Evolutionary conservation across 805 yeast species (phyloP), one percentile per base, ranked within the genome.

Genomic region (Yarrowia phangngaensis): DNA sequence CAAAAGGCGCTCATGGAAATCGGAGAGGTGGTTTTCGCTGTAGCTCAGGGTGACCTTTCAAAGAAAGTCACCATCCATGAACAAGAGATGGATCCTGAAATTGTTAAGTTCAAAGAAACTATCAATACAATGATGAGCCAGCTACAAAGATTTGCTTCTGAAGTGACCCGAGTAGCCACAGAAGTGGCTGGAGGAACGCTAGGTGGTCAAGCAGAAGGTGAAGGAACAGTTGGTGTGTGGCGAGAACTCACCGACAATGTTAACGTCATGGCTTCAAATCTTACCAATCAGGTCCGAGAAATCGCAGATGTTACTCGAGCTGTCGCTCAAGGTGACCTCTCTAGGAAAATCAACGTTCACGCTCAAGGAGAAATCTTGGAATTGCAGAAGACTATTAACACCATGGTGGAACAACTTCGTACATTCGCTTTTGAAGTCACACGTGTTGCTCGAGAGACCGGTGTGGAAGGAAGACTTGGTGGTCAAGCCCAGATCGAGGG

Each of bases 81-180:
- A 19, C 79, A 75, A 31, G 89, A 83, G 61, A 71, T 76, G 51
- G 88, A 84, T 63, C 87, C 92, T 1, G 90, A 83, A 61, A 84
- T 85, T 54, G 71, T 80, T 51, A 82, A 80, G 60, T 86, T 85
- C 59, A 85, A 86, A 62, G 77, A 78, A 50, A 82, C 92, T 6
- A 84, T 86, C 60, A 86, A 86, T 64, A 77, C 84, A 16, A 86
- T 86, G 95, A 83, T 85, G 85, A 87, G 82, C 59, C 94, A 84
- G 64, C 71, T 84, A 53, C 89, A 82, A 62, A 76, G 84, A 9
- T 84, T 84, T 64, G 87, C 92, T 22, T 73, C 74, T 48, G 92
- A 84, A 63, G 92, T 85, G 31, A 82, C 88, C 27, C 79, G 85
- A 52, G 84, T 86, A 19, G 92, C 95, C 28, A 84, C 89, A 13